Base-by-base conservation (phyloP, 176 grass and related monocot genomes). In the Areca catechu region DNA sequence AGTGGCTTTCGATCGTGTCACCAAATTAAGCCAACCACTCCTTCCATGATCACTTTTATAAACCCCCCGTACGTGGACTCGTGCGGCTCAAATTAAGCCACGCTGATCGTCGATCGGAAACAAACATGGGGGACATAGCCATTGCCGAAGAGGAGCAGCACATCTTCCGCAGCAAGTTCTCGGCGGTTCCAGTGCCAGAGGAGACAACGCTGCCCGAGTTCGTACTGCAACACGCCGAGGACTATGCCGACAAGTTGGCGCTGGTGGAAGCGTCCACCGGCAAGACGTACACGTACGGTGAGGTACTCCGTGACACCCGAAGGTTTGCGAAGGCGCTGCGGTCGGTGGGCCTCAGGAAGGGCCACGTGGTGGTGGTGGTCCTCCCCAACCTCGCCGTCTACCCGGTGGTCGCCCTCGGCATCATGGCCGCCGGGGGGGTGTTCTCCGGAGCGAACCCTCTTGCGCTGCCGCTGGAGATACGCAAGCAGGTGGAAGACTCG, bases 401-500 rank as follows among this genome's bases (percentile, higher is more conserved):
- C 54, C 90, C 90, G 9, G 83, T 89, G 3, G 72, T 95, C 3
- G 65, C 79, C 1, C 90, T 95, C 14, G 85, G 85, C 16, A 67
- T 95, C 30, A 89, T 95, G 90, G 50, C 82, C 0, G 76, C 85
- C 0, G 82, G 90, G 5, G 90, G 78, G 17, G 82, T 95, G 5
- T 95, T 95, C 73, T 95, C 85, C 23, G 80, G 85, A 16, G 76
- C 78, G 61, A 95, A 95, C 58, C 90, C 85, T 4, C 76, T 78
- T 15, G 69, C 85, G 12, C 12, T 72, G 16, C 72, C 74, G 15
- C 25, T 53, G 0, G 90, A 89, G 85, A 95, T 95, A 58, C 68
- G 16, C 66, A 95, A 89, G 71, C 90, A 95, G 68, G 82, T 89
- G 24, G 70, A 78, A 66, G 85, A 86, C 68, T 95, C 85, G 1